Evolutionary conservation across 192 early-diverging fungal species (phyloP), one percentile per base, ranked within the genome.

Genomic region (Kickxella alabastrina): DNA sequence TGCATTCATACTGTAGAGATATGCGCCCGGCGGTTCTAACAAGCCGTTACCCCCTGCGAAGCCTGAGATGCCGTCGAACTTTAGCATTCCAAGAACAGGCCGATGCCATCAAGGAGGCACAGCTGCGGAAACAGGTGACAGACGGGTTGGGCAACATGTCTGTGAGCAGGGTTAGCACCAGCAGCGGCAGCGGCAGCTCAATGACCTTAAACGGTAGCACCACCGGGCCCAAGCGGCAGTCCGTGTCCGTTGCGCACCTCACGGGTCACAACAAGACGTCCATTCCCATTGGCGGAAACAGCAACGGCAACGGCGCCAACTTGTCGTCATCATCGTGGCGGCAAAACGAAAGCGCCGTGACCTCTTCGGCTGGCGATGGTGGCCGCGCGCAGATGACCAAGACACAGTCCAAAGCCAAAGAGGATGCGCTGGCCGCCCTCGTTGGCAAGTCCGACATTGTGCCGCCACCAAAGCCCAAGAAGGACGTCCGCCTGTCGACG

Each of bases 401-500:
- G 72, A 68, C 65, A 36, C 72, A 68, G 52, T 75, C 72, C 28
- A 70, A 65, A 44, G 75, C 79, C 57, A 68, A 79, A 46, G 68
- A 71, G 51, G 74, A 70, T 49, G 68, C 75, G 57, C 66, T 80
- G 66, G 74, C 68, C 52, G 75, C 79, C 24, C 62, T 74, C 36
- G 55, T 60, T 49, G 75, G 75, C 59, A 78, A 80, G 51, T 36
- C 50, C 31, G 70, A 59, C 38, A 51, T 31, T 57, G 55, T 49
- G 59, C 61, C 54, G 54, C 80, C 56, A 58, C 68, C 46, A 57
- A 87, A 62, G 74, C 35, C 78, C 36, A 80, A 85, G 60, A 85
- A 85, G 69, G 82, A 85, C 27, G 87, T 90, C 52, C 87, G 93
- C 41, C 80, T 90, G 62, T 88, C 88, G 37, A 91, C 89, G 28